Conservation (phyloP, 2,329 filamentous ascomycete species). For the Leptographium galeiforme region DNA sequence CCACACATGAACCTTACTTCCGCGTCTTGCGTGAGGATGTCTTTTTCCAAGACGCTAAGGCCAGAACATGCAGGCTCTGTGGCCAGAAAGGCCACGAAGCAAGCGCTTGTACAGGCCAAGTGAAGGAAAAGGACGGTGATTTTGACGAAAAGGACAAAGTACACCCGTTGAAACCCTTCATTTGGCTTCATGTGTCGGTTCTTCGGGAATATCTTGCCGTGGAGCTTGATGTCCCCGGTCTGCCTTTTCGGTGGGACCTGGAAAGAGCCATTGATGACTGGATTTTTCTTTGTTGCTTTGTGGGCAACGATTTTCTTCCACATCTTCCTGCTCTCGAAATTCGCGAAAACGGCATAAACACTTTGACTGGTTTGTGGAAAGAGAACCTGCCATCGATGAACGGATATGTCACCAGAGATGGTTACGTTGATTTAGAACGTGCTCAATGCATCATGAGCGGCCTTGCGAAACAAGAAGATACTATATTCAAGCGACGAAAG, state of each 20-base stretch:
- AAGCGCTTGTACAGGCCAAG: constrained; percentile 67
- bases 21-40: constrained; percentile 93
- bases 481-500: constrained; percentile 79
- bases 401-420: constrained; percentile 92
- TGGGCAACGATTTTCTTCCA: constrained; percentile 95
- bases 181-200: constrained; percentile 91
- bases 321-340: constrained; percentile 97
- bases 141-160: constrained; percentile 69
- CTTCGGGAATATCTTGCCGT: constrained; percentile 85
- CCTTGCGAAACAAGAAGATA: constrained; percentile 82
- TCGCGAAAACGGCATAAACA: constrained; percentile 92
- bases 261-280: constrained; percentile 93
- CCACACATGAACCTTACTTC: constrained; percentile 95
- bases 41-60: constrained; percentile 77
- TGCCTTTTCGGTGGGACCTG: constrained; percentile 82
- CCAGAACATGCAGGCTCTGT: constrained; percentile 73
- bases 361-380: constrained; percentile 90
- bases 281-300: constrained; percentile 99
- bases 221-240: constrained; percentile 70
- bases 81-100: constrained; percentile 87
- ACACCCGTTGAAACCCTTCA: constrained; percentile 73
- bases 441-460: constrained; percentile 82
- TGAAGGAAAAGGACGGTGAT: constrained; percentile 65
- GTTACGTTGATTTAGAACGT: constrained; percentile 72
- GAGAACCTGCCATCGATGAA: constrained; percentile 86